Base-by-base conservation (phyloP, 2,329 filamentous ascomycete species). In the Stagonosporopsis chrysanthemi region DNA sequence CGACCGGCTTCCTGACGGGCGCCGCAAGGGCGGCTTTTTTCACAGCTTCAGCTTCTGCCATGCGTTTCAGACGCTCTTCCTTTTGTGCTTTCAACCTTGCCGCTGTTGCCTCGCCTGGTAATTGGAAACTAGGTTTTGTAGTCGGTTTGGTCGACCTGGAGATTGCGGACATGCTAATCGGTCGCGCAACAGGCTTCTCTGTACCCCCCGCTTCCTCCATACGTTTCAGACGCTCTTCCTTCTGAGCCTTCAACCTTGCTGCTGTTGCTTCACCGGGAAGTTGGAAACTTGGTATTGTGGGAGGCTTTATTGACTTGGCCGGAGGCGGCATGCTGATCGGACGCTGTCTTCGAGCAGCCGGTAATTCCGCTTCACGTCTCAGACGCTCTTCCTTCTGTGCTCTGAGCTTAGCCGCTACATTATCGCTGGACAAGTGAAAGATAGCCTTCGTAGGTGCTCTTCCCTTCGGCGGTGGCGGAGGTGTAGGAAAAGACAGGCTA, bases 401-500 rank as follows among this genome's bases (percentile, higher is more conserved):
- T 64, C 80, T 83, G n/a, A 84, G 69, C 61, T 81, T 83, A 4
- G 81, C 81, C 2, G 83, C 81, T 4, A 84, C 74, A 14, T 77
- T 80, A 61, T 84, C 82, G 15, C 83, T 83, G 1, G 83, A 82
- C 0, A 85, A 76, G 43, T 80, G 75, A 64, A 85, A 85, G 3
- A 74, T 81, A 7, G 82, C 69, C 47, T 71, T 78, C 0, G 83
- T 85, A 0, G 80, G 80, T 14, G 81, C 74, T 62, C 82, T 84
- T 22, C 73, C 75, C 63, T 82, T 85, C 8, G 75, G 68, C 15
- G 78, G 78, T 14, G 79, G 77, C 6, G 79, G 77, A 36, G 77
- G 81, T 8, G 73, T 80, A 24, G 75, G 82, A 62, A 81, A 85
- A 55, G 72, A 78, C 67, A 79, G 72, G 63, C 76, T 81, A 68